A percentile compares a stretch with the other conserved stretches of the same genome.
These are phyloP conservation scores for Fraxinus ornus DNA, from an alignment of 305 asterid species.

Conservation along the genomic window DNA sequence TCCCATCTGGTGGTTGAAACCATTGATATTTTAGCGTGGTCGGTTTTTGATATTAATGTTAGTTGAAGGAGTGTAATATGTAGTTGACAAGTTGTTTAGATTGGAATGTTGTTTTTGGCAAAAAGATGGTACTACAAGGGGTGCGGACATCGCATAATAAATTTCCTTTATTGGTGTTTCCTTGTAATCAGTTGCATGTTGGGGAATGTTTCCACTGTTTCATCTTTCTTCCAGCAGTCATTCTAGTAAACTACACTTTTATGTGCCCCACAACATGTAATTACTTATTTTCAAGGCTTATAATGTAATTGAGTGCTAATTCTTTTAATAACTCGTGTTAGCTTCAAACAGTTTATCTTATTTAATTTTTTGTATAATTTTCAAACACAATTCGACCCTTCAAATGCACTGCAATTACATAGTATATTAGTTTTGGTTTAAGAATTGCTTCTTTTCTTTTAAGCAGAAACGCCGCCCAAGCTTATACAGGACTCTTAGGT, in stretches of 20 bases:
- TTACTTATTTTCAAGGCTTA: too few relatives aligned
- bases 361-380: too few relatives aligned
- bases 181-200: slow-evolving; percentile 56
- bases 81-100: too few relatives aligned
- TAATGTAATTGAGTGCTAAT: too few relatives aligned
- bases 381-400: background rate
- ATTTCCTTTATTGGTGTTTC: slow-evolving; percentile 48
- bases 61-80: background rate
- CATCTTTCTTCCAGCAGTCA: slow-evolving; percentile 75
- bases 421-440: too few relatives aligned
- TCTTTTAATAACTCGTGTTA: background rate
- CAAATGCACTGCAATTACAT: background rate
- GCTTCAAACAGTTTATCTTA: background rate
- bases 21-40: background rate
- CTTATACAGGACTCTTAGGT: background rate
- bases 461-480: background rate
- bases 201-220: slow-evolving; percentile 65
- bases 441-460: background rate
- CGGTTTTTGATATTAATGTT: background rate
- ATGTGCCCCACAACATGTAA: too few relatives aligned
- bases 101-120: too few relatives aligned
- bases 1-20: background rate
- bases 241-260: slow-evolving; percentile 12
- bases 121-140: too few relatives aligned
- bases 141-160: too few relatives aligned